These are phyloP conservation scores for Colletotrichum lentis DNA, from an alignment of 2,329 filamentous ascomycete species.

Conservation along the genomic window DNA sequence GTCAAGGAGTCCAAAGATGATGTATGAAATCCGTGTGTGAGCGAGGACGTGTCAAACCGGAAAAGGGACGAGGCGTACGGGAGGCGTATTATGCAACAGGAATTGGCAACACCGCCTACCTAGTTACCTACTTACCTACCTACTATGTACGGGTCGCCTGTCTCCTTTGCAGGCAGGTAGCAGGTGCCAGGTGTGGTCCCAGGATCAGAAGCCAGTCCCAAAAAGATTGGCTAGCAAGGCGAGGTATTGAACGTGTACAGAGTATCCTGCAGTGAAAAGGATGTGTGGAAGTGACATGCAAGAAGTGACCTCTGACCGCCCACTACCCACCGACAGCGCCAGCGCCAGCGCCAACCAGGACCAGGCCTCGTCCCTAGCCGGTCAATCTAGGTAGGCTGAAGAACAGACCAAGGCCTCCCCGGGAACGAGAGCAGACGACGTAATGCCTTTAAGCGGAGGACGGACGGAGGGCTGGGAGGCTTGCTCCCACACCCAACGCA, in stretches of 20 bases:
- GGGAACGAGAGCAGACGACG: constrained; percentile 32
- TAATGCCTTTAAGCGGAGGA: constrained; percentile 32
- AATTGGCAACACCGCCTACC: constrained; percentile 31
- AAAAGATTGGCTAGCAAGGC: neutral
- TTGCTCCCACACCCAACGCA: constrained; percentile 12
- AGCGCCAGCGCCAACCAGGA: neutral
- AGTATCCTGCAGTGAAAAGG: neutral
- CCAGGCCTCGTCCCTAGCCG: neutral
- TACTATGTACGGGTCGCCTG: neutral
- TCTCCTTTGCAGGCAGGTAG: constrained; percentile 16
- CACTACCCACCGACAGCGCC: neutral
- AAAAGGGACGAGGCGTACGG: constrained; percentile 28
- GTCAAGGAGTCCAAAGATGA: constrained; percentile 22
- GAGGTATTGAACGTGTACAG: neutral
- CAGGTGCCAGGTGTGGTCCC: constrained; percentile 13
- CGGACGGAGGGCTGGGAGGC: neutral
- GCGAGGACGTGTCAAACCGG: constrained; percentile 26
- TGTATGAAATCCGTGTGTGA: constrained; percentile 25
- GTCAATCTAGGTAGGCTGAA: neutral
- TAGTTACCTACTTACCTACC: neutral
- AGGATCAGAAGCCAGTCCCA: constrained; percentile 5
- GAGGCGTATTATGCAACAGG: constrained; percentile 33
- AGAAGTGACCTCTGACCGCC: neutral
- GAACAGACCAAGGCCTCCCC: constrained; percentile 13
- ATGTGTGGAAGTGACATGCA: neutral